A percentile compares a stretch with the other conserved stretches of the same genome.
Evolutionary conservation across 2,329 filamentous ascomycete species (phyloP).

Genomic region (Pezicula carpinea): DNA sequence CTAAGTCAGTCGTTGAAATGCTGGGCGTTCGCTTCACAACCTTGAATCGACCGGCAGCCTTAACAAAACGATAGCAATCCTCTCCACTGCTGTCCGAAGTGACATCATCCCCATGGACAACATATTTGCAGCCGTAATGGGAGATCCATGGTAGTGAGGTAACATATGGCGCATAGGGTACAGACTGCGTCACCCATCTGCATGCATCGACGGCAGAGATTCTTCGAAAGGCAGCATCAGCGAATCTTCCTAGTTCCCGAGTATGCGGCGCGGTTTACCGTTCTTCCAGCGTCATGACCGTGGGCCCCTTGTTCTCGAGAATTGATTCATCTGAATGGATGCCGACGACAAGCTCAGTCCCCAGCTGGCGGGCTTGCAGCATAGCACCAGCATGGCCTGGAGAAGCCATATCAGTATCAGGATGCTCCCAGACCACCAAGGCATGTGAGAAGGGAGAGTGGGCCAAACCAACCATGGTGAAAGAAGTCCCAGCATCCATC

Average conservation of each 20-base stretch:
- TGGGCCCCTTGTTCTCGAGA: slow-evolving; percentile 93
- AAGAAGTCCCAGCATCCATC: slow-evolving; percentile 99
- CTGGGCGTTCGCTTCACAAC: slow-evolving; percentile 94
- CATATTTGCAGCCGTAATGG: slow-evolving; percentile 91
- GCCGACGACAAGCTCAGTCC: slow-evolving; percentile 82
- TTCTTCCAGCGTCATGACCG: slow-evolving; percentile 92
- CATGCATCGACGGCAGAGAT: slow-evolving; percentile 90
- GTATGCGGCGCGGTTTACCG: slow-evolving; percentile 45
- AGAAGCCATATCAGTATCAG: slow-evolving; percentile 3
- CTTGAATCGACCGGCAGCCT: slow-evolving; percentile 88
- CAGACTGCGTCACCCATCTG: slow-evolving; percentile 83
- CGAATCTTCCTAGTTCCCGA: slow-evolving; percentile 16
- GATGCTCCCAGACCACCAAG: background rate
- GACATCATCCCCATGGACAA: slow-evolving; percentile 96
- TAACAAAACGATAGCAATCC: slow-evolving; percentile 97
- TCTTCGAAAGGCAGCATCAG: slow-evolving; percentile 40
- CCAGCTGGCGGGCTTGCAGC: slow-evolving; percentile 89
- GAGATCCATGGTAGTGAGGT: slow-evolving; percentile 91
- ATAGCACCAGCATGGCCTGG: slow-evolving; percentile 92
- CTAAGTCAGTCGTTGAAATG: slow-evolving; percentile 96
- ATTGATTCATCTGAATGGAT: slow-evolving; percentile 96
- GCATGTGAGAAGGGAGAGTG: background rate
- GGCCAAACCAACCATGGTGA: slow-evolving; percentile 72
- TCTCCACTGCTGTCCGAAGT: slow-evolving; percentile 90
- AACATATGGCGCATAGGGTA: slow-evolving; percentile 88